Base-by-base conservation (phyloP, 2,329 filamentous ascomycete genomes). In the Fusarium praegraminearum region DNA sequence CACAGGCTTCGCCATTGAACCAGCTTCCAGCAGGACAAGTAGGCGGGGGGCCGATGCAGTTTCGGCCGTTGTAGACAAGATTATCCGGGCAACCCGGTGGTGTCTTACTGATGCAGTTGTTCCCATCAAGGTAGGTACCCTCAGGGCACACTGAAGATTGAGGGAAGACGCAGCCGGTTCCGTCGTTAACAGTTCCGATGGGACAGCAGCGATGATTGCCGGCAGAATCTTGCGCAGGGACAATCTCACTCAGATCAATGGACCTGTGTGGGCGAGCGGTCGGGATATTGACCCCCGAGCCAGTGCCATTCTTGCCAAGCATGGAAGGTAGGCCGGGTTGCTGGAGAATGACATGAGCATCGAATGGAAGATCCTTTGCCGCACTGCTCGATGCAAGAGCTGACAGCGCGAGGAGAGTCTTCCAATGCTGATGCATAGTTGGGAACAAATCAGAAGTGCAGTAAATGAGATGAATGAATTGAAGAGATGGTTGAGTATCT, bases 111-210 rank as follows among this genome's bases (percentile, higher is more conserved):
- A 68, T 62, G 5, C 65, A 68, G 24, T 45, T 53, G 22, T 68
- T 68, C 6, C 59, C 64, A n/a, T 65, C 49, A 12, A 68, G 65
- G 15, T 54, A 33, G 2, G 64, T 68, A 1, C 54, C 65, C 18
- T 57, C 41, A n/a, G 58, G 46, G 4, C 59, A 68, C 2, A 68
- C 64, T 2, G 58, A 67, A 5, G 64, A 68, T 18, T 68, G n/a
- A 11, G 65, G 65, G n/a, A 68, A 68, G 9, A 68, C 64, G 22
- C 65, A 68, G 22, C 59, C 64, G 7, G 53, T 67, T 2, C 64
- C 49, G 11, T 68, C 64, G n/a, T 68, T 68, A 26, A 68, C 40
- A 12, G 65, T 68, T 30, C 64, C 65, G 13, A 68, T 44, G 16
- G 54, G 63, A 18, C 62, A 67, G 26, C 63, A 67, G 5, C 62